These are phyloP conservation scores for Tolypocladium amazonense DNA, from an alignment of 2,329 filamentous ascomycete genomes.

Conservation along the genomic window DNA sequence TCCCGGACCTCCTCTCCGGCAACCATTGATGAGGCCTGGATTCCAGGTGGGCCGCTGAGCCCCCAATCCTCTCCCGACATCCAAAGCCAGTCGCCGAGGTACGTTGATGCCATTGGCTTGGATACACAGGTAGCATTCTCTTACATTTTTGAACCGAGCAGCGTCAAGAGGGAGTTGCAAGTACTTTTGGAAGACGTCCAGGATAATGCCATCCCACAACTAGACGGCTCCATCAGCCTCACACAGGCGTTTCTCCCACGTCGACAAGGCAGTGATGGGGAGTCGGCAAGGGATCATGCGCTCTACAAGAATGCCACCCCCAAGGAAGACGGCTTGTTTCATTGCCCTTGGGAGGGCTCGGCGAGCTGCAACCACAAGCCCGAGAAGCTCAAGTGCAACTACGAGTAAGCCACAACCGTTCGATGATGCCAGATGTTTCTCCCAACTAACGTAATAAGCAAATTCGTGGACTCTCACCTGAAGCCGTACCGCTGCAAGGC, in stretches of 20 bases:
- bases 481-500: slow-evolving; percentile 95
- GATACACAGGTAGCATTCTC: slow-evolving; percentile 4
- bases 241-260: slow-evolving; percentile 31
- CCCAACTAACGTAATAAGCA: slow-evolving; percentile 44
- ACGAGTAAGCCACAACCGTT: slow-evolving; percentile 61
- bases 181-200: slow-evolving; percentile 17
- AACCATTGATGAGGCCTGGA: slow-evolving; percentile 38
- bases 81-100: slow-evolving; percentile 42
- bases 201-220: slow-evolving; percentile 11
- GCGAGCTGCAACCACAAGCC: slow-evolving; percentile 73
- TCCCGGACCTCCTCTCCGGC: slow-evolving; percentile 41
- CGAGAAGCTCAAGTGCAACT: slow-evolving; percentile 97
- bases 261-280: slow-evolving; percentile 40
- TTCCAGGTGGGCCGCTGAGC: slow-evolving; percentile 17
- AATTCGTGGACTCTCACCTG: slow-evolving; percentile 92
- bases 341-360: slow-evolving; percentile 77
- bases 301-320: slow-evolving; percentile 60
- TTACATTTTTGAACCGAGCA: slow-evolving; percentile 11
- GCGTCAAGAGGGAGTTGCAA: slow-evolving; percentile 20
- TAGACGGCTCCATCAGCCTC: slow-evolving; percentile 18
- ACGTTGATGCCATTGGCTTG: slow-evolving; percentile 22
- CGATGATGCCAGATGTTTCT: not conserved
- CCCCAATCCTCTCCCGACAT: slow-evolving; percentile 38
- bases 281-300: slow-evolving; percentile 53
- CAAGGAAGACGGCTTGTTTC: slow-evolving; percentile 70